phyloP scores from a whole-genome alignment of 2,329 filamentous ascomycete species.

The Monilinia fructigena region DNA sequence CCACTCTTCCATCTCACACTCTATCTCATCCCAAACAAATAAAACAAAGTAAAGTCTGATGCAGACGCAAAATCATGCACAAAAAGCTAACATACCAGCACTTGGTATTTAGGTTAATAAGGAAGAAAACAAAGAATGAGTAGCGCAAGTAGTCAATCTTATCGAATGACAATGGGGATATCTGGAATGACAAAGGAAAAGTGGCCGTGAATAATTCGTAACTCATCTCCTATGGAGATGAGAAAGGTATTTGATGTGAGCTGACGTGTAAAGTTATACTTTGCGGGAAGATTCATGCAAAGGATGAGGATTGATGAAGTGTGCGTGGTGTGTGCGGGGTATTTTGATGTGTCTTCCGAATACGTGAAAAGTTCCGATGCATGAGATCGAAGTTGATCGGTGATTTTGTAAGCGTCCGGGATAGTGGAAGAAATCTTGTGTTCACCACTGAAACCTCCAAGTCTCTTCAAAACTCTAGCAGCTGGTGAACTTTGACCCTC shows the following conservation, averaged over 20 bases:
- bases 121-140: neutral
- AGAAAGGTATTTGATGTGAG: neutral
- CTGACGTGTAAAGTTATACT: conserved; percentile 5
- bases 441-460: neutral
- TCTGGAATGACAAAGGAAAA: conserved; percentile 15
- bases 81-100: conserved; percentile 17
- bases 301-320: neutral
- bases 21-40: neutral
- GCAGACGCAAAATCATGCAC: neutral
- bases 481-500: conserved; percentile 22
- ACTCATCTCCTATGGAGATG: neutral
- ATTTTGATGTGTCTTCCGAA: neutral
- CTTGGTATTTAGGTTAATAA: conserved; percentile 6
- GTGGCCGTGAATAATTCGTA: conserved; percentile 5
- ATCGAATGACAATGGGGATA: conserved; percentile 9
- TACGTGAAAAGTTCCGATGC: neutral
- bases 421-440: too few relatives aligned
- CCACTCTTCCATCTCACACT: neutral
- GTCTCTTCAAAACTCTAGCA: conserved; percentile 13
- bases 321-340: conserved; percentile 3
- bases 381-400: neutral
- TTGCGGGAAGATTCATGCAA: conserved; percentile 12
- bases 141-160: neutral
- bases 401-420: neutral
- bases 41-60: neutral